Conservation (phyloP, 2,329 filamentous ascomycete genomes). For the Diplocarpon rosae region DNA sequence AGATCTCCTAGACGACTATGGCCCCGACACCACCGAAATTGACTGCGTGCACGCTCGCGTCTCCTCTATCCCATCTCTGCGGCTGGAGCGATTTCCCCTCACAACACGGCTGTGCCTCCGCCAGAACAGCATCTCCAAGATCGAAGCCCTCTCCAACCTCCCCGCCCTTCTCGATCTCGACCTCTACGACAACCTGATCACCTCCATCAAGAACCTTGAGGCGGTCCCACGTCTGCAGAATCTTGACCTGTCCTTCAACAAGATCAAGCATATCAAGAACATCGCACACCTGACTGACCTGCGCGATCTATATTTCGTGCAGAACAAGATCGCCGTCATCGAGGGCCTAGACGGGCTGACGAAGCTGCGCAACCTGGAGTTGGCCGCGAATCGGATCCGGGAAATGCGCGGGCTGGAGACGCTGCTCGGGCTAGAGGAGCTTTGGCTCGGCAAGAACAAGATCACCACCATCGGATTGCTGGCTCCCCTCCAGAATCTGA, state of each 20-base stretch:
- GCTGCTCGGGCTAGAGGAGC: conserved; percentile 66
- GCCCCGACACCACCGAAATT: conserved; percentile 60
- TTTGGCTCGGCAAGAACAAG: conserved; percentile 96
- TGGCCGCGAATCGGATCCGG: conserved; percentile 85
- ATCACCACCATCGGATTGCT: conserved; percentile 76
- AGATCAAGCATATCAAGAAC: conserved; percentile 96
- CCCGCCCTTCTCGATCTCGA: conserved; percentile 71
- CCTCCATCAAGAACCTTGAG: conserved; percentile 76
- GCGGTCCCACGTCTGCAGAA: conserved; percentile 62
- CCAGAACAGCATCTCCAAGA: conserved; percentile 76
- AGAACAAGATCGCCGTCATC: conserved; percentile 85
- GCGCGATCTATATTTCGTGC: conserved; percentile 80
- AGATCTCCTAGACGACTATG: conserved; percentile 53
- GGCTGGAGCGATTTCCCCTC: conserved; percentile 72
- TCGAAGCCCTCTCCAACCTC: conserved; percentile 65
- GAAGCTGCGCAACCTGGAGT: conserved; percentile 71
- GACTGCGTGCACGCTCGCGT: conserved; percentile 84
- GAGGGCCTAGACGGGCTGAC: conserved; percentile 69
- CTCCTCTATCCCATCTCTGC: conserved; percentile 62
- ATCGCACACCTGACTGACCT: conserved; percentile 67
- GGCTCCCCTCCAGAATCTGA: conserved; percentile 63
- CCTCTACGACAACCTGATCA: conserved; percentile 91
- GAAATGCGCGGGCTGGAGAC: conserved; percentile 78
- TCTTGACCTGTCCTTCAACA: conserved; percentile 95
- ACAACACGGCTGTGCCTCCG: conserved; percentile 75